Conservation (phyloP, 1,284 basidiomycete species). For the Phylloporus sp. region DNA sequence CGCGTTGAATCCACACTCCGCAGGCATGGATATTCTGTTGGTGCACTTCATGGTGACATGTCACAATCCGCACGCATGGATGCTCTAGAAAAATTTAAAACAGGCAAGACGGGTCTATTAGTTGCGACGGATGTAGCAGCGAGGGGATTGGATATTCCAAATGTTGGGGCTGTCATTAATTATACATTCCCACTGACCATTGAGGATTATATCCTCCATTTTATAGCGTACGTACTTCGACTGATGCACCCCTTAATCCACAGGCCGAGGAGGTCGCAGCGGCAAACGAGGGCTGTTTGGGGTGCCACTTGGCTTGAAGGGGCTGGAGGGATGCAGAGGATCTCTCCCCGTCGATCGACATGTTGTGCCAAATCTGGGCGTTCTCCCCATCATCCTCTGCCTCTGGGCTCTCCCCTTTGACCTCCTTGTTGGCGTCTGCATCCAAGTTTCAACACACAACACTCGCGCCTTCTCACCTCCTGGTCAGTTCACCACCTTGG, state of each 20-base stretch:
- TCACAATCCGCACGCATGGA: constrained; percentile 87
- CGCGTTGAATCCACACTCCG: constrained; percentile 85
- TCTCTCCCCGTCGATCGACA: no score
- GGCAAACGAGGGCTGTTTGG: no score
- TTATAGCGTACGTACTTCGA: constrained; percentile 4
- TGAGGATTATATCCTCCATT: constrained; percentile 89
- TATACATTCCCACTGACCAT: constrained; percentile 98
- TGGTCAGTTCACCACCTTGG: no score
- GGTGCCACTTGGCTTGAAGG: no score
- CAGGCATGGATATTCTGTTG: constrained; percentile 84
- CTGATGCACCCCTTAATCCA: constrained; percentile 1
- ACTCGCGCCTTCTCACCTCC: no score
- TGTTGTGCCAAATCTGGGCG: no score
- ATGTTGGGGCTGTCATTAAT: constrained; percentile 91
- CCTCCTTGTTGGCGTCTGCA: no score
- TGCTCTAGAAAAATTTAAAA: constrained; percentile 90
- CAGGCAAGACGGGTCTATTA: constrained; percentile 80
- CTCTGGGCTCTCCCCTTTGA: no score
- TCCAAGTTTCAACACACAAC: no score
- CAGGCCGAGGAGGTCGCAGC: constrained; percentile 88
- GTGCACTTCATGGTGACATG: constrained; percentile 92
- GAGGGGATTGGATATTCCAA: constrained; percentile 95
- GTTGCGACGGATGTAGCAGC: constrained; percentile 99
- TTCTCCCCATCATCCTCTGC: no score
- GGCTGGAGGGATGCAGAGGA: no score